A percentile compares a stretch with the other conserved stretches of the same genome.
Conservation (phyloP, 345 rosid genomes). For the Syzygium oleosum region DNA sequence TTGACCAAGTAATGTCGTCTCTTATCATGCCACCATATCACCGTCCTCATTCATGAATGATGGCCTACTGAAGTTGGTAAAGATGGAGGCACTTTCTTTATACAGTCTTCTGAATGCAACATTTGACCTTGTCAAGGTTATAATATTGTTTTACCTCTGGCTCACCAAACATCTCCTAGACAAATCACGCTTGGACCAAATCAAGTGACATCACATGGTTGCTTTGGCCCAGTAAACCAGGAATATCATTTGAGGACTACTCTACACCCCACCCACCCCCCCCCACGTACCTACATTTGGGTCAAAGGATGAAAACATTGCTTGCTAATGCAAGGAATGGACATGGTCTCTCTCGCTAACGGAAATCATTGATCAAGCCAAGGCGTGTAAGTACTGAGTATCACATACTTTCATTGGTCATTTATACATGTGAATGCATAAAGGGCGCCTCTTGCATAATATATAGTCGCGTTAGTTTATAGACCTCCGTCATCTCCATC, state of each 20-base stretch:
- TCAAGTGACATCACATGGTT: not conserved
- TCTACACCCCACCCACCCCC: not conserved
- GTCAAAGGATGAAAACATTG: not conserved
- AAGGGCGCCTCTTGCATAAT: not conserved
- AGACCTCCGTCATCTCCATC: not conserved
- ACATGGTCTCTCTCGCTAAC: not conserved
- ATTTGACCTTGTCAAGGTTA: not conserved
- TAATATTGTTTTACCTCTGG: not conserved
- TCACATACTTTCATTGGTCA: not conserved
- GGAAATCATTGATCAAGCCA: not conserved
- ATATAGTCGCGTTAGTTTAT: not conserved
- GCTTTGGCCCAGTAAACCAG: not conserved
- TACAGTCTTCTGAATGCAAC: not conserved
- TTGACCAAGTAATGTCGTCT: not conserved
- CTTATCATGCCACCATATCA: not conserved
- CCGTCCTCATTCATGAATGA: not conserved
- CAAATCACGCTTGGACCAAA: not conserved
- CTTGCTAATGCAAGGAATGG: not conserved
- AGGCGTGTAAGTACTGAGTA: not conserved
- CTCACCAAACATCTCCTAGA: not conserved
- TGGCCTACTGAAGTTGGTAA: not conserved
- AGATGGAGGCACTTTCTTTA: not conserved
- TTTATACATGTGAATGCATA: not conserved
- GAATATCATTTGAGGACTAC: not conserved
- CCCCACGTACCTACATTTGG: not conserved